Evolutionary conservation across 2,329 filamentous ascomycete genomes (phyloP), one percentile per base, ranked within the genome.

Genomic region (Didymella pomorum): DNA sequence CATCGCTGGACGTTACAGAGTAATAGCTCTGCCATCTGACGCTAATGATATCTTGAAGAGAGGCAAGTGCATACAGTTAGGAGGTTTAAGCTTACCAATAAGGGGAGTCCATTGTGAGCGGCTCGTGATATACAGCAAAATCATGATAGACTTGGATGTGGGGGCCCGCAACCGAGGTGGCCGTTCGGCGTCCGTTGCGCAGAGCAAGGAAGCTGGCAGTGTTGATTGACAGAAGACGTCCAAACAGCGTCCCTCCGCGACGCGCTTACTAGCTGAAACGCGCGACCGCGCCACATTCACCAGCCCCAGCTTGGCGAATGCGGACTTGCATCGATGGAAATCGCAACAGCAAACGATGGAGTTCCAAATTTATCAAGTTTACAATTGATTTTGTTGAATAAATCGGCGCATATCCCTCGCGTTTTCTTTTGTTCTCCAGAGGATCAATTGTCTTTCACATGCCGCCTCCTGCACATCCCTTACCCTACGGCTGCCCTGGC

Each of bases 401-500:
- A 20, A 39, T 39, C 18, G 35, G 3, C 35, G 10, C n/a, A 39
- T 35, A n/a, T n/a, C 16, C 31, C 16, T 35, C 16, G 16, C 31
- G n/a, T 35, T n/a, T 35, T 16, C 4, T 23, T 2, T 25, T 14
- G 23, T 42, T 42, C 21, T 16, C 4, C 12, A 21, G 26, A 23
- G 14, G 11, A 21, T 31, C 31, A 33, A 46, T 8, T 20, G 52
- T 26, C 28, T 53, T 42, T 23, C 33, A 33, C 44, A 50, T 12
- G 25, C 14, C 20, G 10, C 25, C 25, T 45, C 42, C 33, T 67
- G 1, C 26, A 16, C 16, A n/a, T 4, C 2, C 41, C 26, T 46
- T 47, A 85, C 41, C 31, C 44, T 47, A 85, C 63, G 79, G 72
- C 77, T 86, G 77, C 20, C 81, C 80, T 4, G 83, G 82, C 90